Evolutionary conservation across 345 rosid genomes (phyloP).

Genomic region (Rhodamnia rubescens): DNA sequence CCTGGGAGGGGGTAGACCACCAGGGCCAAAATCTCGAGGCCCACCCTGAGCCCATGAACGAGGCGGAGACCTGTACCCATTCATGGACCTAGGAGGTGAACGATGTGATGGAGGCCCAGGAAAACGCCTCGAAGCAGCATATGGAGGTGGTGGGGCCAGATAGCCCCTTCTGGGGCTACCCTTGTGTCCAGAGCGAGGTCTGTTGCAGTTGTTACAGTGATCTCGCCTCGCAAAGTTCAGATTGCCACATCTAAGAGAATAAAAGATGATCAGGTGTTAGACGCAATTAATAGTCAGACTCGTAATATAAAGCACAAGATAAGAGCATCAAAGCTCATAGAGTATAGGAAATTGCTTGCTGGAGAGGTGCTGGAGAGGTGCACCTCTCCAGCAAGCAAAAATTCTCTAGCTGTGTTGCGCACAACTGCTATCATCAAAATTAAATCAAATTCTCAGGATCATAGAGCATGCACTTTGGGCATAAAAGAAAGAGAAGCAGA

Average conservation of each 20-base stretch:
- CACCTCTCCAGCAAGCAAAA: too few relatives aligned
- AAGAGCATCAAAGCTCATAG: background rate
- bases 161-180: constrained; percentile 19
- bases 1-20: constrained; percentile 43
- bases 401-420: background rate
- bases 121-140: constrained; percentile 26
- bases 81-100: constrained; percentile 52
- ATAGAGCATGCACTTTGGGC: background rate
- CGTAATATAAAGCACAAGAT: background rate
- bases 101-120: constrained; percentile 43
- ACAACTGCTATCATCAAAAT: background rate
- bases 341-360: background rate
- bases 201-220: constrained; percentile 64
- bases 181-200: constrained; percentile 39
- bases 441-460: background rate
- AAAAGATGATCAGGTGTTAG: background rate
- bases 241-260: constrained; percentile 52
- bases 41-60: constrained; percentile 52
- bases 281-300: background rate
- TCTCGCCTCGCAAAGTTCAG: constrained; percentile 87
- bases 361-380: background rate
- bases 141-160: constrained; percentile 34
- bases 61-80: constrained; percentile 72
- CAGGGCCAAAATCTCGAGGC: constrained; percentile 47
- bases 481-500: background rate